phyloP scores from a whole-genome alignment of 1,284 basidiomycete genomes.

The Heterobasidion occidentale region DNA sequence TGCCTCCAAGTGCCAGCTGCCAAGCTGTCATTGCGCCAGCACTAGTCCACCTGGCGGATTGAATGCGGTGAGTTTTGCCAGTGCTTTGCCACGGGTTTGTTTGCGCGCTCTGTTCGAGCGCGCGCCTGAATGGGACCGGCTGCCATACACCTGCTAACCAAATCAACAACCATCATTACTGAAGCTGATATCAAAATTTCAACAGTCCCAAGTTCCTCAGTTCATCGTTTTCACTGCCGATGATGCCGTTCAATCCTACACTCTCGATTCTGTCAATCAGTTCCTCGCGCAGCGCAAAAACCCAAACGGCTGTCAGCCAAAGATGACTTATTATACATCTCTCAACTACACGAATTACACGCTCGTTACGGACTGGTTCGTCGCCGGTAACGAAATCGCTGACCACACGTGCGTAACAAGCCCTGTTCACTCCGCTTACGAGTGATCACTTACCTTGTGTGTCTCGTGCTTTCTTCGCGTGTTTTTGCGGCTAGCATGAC shows the following conservation, averaged over 20 bases:
- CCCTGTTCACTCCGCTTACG: background rate
- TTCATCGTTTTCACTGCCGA: slow-evolving; percentile 71
- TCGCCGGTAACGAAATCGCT: slow-evolving; percentile 82
- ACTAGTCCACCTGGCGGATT: slow-evolving; percentile 66
- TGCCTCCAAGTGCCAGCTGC: slow-evolving; percentile 54
- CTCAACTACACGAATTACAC: slow-evolving; percentile 75
- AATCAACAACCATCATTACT: background rate
- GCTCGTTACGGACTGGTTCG: slow-evolving; percentile 79
- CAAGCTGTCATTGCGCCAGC: slow-evolving; percentile 67
- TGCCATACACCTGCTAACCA: background rate
- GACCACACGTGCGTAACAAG: slow-evolving; percentile 59
- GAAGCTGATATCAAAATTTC: background rate
- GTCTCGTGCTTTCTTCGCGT: slow-evolving; percentile 3
- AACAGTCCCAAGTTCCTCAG: slow-evolving; percentile 54
- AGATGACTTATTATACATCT: slow-evolving; percentile 72
- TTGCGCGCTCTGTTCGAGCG: background rate
- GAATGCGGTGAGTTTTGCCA: slow-evolving; percentile 36
- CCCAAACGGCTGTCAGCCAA: slow-evolving; percentile 73
- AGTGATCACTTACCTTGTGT: background rate
- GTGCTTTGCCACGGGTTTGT: slow-evolving; percentile 18
- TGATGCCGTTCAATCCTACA: slow-evolving; percentile 71
- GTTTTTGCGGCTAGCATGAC: slow-evolving; percentile 63
- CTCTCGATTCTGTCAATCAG: slow-evolving; percentile 62
- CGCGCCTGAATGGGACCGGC: too few relatives aligned
- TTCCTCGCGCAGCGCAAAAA: slow-evolving; percentile 74